phyloP scores from a whole-genome alignment of 2,329 filamentous ascomycete species.

The Xylaria multiplex region DNA sequence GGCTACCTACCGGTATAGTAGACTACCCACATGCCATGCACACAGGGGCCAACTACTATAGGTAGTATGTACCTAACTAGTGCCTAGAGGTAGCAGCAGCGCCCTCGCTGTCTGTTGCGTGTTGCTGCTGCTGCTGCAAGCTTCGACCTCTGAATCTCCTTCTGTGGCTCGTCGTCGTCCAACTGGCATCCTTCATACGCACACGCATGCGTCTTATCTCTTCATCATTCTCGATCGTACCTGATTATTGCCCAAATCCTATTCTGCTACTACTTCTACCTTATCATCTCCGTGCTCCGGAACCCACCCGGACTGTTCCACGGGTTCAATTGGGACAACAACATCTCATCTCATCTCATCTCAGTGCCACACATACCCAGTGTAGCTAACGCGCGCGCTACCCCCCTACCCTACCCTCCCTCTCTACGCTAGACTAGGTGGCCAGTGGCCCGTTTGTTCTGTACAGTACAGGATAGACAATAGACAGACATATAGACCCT shows the following conservation, averaged over 20 bases:
- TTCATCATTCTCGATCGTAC: slow-evolving; percentile 18
- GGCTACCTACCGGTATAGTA: too few species aligned
- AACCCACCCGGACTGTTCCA: slow-evolving; percentile 5
- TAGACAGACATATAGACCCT: neutral
- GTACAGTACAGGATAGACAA: slow-evolving; percentile 11
- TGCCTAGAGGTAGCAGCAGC: too few species aligned
- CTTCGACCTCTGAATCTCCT: slow-evolving; percentile 20
- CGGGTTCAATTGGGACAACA: slow-evolving; percentile 26
- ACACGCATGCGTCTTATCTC: slow-evolving; percentile 1
- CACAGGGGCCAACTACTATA: too few species aligned
- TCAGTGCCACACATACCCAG: neutral
- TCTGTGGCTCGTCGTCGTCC: slow-evolving; percentile 8
- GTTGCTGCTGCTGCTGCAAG: neutral
- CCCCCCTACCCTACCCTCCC: too few species aligned
- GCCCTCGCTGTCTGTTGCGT: too few species aligned
- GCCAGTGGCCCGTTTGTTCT: slow-evolving; percentile 3
- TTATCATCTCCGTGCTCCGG: neutral
- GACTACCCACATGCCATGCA: too few species aligned
- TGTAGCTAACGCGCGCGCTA: too few species aligned
- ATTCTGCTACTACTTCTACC: slow-evolving; percentile 13
- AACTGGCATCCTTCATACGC: neutral
- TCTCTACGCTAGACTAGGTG: too few species aligned
- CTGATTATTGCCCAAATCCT: slow-evolving; percentile 23
- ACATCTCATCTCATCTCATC: neutral
- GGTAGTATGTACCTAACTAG: too few species aligned